These are phyloP conservation scores for Solanum chiquidenum DNA, from an alignment of 257 asterid genomes.

Conservation along the genomic window DNA sequence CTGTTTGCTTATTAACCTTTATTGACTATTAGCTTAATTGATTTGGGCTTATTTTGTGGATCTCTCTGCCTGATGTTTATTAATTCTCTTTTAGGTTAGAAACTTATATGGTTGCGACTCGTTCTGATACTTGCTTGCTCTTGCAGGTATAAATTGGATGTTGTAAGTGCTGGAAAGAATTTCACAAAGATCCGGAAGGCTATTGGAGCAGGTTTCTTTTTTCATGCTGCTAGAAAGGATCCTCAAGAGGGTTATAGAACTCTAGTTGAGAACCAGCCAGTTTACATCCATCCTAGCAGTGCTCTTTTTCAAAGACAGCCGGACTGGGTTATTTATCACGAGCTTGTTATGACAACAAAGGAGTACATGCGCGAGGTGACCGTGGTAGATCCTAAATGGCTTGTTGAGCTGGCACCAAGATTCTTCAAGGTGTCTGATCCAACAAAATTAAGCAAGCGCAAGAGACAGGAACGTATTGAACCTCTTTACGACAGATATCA, in stretches of 20 bases:
- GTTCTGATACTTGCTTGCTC: background rate
- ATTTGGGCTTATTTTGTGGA: background rate
- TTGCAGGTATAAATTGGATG: conserved; percentile 74
- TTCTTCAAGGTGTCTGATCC: conserved; percentile 87
- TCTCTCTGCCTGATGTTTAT: background rate
- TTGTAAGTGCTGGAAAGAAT: conserved; percentile 77
- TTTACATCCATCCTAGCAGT: conserved; percentile 93
- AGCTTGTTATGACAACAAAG: conserved; percentile 88
- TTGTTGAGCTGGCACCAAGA: conserved; percentile 92
- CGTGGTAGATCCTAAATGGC: conserved; percentile 89
- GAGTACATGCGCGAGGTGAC: conserved; percentile 97
- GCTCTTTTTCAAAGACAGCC: conserved; percentile 91
- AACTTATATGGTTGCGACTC: background rate
- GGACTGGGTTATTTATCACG: conserved; percentile 94
- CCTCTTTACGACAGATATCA: conserved; percentile 90
- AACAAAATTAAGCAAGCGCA: conserved; percentile 91
- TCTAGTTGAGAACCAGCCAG: conserved; percentile 85
- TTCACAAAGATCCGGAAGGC: conserved; percentile 83
- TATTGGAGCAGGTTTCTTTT: conserved; percentile 85
- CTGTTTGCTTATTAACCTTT: background rate
- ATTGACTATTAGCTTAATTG: background rate
- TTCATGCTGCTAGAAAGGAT: conserved; percentile 86
- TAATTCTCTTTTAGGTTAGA: background rate
- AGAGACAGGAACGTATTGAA: conserved; percentile 92
- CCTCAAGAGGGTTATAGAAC: conserved; percentile 90